phyloP scores from a whole-genome alignment of 257 asterid genomes.

The Solanum etuberosum region DNA sequence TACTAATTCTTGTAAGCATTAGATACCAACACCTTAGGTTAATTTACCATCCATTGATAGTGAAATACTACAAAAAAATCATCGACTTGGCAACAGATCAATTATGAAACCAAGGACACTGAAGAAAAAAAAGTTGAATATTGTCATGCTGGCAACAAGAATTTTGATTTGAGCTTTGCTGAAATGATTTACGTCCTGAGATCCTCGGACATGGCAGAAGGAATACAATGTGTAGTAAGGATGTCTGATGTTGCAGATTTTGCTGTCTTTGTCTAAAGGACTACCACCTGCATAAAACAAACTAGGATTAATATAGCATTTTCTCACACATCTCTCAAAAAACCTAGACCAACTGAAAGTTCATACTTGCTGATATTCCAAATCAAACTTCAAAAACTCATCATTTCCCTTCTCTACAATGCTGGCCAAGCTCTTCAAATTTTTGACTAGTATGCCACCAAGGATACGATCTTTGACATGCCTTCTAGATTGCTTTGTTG shows the following conservation, averaged over 20 bases:
- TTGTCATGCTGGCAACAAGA: neutral
- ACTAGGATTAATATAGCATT: neutral
- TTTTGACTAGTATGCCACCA: too few species aligned
- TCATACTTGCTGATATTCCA: conserved; percentile 77
- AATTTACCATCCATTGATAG: neutral
- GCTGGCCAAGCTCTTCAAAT: conserved; percentile 71
- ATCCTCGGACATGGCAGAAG: conserved; percentile 87
- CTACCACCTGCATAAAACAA: conserved; percentile 56
- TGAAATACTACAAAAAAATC: neutral
- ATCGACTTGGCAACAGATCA: too few species aligned
- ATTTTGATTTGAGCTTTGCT: neutral
- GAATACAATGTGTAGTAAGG: conserved; percentile 80
- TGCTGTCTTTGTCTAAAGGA: conserved; percentile 58
- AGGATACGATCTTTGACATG: too few species aligned
- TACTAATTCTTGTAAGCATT: neutral
- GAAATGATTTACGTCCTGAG: conserved; percentile 36
- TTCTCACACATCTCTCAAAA: neutral
- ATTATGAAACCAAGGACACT: neutral
- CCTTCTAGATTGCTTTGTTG: too few species aligned
- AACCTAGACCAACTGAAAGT: neutral
- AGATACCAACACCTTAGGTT: neutral
- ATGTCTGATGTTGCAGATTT: conserved; percentile 89
- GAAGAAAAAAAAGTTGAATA: neutral
- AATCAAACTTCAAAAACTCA: conserved; percentile 69
- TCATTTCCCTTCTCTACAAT: conserved; percentile 83